Base-by-base conservation (phyloP, 139 green algal species). In the Chlorella sp. region DNA sequence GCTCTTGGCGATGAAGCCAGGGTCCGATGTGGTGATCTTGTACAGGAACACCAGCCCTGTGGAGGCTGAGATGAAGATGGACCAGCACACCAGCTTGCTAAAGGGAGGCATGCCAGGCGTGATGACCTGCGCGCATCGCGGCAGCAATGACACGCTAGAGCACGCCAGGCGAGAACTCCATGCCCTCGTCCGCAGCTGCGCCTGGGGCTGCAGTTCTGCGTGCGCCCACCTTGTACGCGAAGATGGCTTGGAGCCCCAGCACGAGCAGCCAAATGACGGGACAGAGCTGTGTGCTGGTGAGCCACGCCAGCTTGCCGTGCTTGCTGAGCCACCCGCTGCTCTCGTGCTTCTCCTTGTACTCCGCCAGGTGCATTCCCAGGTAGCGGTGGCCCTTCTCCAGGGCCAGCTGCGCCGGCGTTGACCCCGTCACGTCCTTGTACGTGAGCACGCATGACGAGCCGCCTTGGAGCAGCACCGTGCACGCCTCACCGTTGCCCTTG, bases 341-440 rank as follows among this genome's bases (percentile, higher is more conserved):
- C 0, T 62, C 69, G 30, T 74, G 60, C 70, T 72, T 82, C 55
- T 81, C 69, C 35, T 76, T 77, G 67, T 85, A 88, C 33, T 93
- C 88, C 26, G 79, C 79, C 22, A 91, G 72, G 68, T 91, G 79
- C 31, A 85, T 65, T 35, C 85, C 93, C 30, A 98, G 82, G 66
- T 90, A 87, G 35, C 86, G 77, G 80, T 98, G 94, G 10, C 93
- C 93, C 80, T 97, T 97, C 33, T 97, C 89, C 0, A 89, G 77
- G 2, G 95, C 95, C 5, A 99, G 85, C 84, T 97, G 86, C 4
- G 85, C 82, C 1, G 95, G 93, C 1, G 91, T 98, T 71, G 59
- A 77, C 31, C 95, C 95, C 10, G 92, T 97, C 24, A 86, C 82
- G 72, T 98, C 93, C 27, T 77, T 69, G 3, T 74, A 76, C 22